Evolutionary conservation across 768 basidiomycete species (phyloP).

Genomic region (Lentinula boryana): DNA sequence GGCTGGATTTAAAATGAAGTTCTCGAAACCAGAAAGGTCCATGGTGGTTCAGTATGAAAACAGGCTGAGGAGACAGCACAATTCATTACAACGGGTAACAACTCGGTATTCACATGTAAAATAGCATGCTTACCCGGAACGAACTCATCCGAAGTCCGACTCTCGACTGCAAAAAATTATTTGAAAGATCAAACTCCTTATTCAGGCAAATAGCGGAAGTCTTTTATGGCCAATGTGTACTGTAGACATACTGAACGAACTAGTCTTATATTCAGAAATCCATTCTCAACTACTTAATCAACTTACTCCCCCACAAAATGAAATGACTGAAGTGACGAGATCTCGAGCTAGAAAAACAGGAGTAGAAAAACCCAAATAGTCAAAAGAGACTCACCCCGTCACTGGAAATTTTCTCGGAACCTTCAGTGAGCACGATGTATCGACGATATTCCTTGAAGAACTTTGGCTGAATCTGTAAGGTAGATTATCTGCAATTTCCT

Average conservation of each 20-base stretch:
- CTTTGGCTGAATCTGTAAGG: constrained; percentile 57
- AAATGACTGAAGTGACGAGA: background rate
- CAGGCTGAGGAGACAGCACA: background rate
- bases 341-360: background rate
- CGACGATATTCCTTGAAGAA: constrained; percentile 60
- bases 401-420: constrained; percentile 20
- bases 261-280: background rate
- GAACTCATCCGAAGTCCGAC: no score
- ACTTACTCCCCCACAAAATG: background rate
- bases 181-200: no score
- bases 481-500: constrained; percentile 45
- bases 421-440: constrained; percentile 51
- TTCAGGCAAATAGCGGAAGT: no score
- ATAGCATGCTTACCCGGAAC: background rate
- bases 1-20: constrained; percentile 60
- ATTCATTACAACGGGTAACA: background rate
- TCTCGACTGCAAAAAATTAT: no score
- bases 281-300: background rate
- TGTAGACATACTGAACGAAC: no score
- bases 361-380: background rate
- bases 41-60: background rate
- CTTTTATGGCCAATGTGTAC: no score
- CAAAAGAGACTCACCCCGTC: constrained; percentile 41
- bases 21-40: constrained; percentile 22
- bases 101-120: background rate